Base-by-base conservation (phyloP, 805 yeast species). In the Metschnikowia picachoensis region DNA sequence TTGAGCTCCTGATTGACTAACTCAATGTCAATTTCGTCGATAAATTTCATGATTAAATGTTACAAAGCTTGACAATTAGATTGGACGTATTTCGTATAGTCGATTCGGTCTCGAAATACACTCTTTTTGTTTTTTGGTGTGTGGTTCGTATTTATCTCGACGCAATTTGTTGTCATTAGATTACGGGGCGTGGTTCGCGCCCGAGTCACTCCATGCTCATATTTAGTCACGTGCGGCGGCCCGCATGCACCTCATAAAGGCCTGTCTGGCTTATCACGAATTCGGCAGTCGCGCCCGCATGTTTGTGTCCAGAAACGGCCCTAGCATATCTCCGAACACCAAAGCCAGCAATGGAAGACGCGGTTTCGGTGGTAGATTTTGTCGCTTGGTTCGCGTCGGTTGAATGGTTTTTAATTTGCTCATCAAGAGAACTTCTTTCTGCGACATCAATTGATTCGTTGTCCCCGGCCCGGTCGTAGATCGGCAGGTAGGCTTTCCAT, bases 21-120 rank as follows among this genome's bases (percentile, higher is more conserved):
- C 64, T 90, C 97, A n/a, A 94, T 82, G 59, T 91, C 97, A 34
- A 89, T 84, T 60, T 86, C 94, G 63, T 94, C 98, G 49, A 94
- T 84, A 67, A 88, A 94, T 92, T 90, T 49, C 52, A 41, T 49
- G 25, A 39, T 41, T 1, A 20, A 20, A 5, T 20, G 25, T 20
- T 20, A 7, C 4, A 5, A 20, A 5, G 25, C 25, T 20, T 20
- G 25, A 20, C 25, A 20, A 20, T 20, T 20, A 7, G 25, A 20
- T 20, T 20, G 25, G 25, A 5, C 4, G 25, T 20, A 20, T 20
- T 5, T 20, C 25, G 25, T 20, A 20, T 20, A 20, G 25, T 20
- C 25, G 25, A 20, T 4, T 20, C 25, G 25, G 25, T 7, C 25
- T 20, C 17, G 11, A 20, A 25, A 31, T 6, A 16, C 25, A 20